Base-by-base conservation (phyloP, 208 protist genomes). In the Crithidia fasciculata region DNA sequence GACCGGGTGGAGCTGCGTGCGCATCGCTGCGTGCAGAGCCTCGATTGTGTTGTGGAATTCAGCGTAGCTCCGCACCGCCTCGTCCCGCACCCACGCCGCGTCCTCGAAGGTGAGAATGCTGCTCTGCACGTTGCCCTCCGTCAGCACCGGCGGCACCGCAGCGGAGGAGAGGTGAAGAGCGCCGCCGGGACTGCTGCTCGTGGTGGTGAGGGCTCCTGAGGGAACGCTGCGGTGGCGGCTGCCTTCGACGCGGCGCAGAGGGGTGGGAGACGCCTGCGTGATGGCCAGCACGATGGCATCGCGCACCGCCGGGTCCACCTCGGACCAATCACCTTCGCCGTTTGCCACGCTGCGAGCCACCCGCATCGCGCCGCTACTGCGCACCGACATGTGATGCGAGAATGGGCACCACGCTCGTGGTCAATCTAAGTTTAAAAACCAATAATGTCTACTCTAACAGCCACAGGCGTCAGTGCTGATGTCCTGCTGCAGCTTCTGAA, bases 21-120 rank as follows among this genome's bases (percentile, higher is more conserved):
- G 63, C 80, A 94, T 80, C 18, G 76, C 66, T 18, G 78, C 79
- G 66, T 90, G 77, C 54, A 91, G 69, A 10, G 70, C 45, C 79
- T 94, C 91, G n/a, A 96, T 56, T 56, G 19, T 90, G 84, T 96
- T 96, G 81, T 96, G 91, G 44, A 96, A 90, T 76, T 89, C 84
- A 10, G 87, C 89, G 49, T 82, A 93, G 79, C 74, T 85, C 41
- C 91, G 88, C 55, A 92, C 87, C 16, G 87, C 85, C 82, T 93
- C 74, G 41, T 83, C 80, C 9, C 91, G 88, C 69, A 94, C 74
- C 82, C 83, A 84, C 43, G 70, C 78, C 0, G 80, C 91, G 56
- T 96, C 91, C 56, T 84, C 86, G 67, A 96, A 96, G n/a, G 87
- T 94, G 0, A 73, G 74, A 16, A 96, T 81, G 67, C 87, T 91